Evolutionary conservation across 2,329 filamentous ascomycete species (phyloP), one percentile per base, ranked within the genome.

Genomic region (Paraphaeosphaeria sporulosa): DNA sequence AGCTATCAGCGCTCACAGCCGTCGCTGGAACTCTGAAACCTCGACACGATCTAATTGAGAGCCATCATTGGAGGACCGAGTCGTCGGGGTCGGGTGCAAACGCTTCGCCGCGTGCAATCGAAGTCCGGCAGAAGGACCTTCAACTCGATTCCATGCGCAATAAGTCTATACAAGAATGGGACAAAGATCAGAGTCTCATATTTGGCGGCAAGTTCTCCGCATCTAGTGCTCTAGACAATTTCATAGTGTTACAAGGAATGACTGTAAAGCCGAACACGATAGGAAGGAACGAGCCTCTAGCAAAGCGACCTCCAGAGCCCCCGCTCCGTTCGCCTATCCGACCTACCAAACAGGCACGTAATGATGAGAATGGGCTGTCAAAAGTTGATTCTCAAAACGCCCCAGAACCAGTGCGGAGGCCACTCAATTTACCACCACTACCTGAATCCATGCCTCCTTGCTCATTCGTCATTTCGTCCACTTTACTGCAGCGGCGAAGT

Each of bases 391-490:
- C 34, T 9, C 21, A 43, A 32, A 5, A 6, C 1, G 13, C 21
- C 30, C n/a, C 13, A 12, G 21, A 21, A 36, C 23, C 19, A 30
- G 10, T 27, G 19, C 42, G 19, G 12, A 34, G 5, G 10, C 17
- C 32, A 46, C 25, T 43, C 17, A 17, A 50, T 6, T 23, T 34
- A 10, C 46, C 55, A 32, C 10, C 52, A 47, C 52, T 57, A 13
- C 56, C 59, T 46, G 43, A 59, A 9, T 57, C 67, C 5, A 62
- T 68, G 1, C 64, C 65, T 6, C 62, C 73, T 27, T 74, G 74
- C 15, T 73, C 77, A 13, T 80, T 88, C 64, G 81, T 91, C 8
- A 77, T 88, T 19, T 86, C 88, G 0, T 74, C 84, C 0, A 76
- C 73, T 84, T 40, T 79, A 78, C 38, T 76, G 55, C 59, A 73